phyloP scores from a whole-genome alignment of 345 rosid species.

The Populus tremula region DNA sequence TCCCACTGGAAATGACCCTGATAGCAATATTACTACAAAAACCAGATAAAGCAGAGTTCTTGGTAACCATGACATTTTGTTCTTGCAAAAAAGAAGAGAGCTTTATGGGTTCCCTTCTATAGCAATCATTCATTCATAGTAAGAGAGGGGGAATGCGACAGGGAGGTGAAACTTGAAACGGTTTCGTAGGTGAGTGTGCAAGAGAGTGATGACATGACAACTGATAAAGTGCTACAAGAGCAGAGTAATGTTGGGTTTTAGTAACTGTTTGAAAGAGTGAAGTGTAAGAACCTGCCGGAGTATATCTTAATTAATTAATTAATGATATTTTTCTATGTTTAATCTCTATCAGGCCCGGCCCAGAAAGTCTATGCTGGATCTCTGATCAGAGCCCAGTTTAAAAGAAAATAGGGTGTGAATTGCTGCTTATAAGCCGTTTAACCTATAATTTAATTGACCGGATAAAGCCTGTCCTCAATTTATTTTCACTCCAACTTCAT shows the following conservation, averaged over 20 bases:
- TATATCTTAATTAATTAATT: not conserved
- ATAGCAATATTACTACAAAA: slow-evolving; percentile 9
- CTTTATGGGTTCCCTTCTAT: not conserved
- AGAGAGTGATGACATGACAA: not conserved
- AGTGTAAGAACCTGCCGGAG: not conserved
- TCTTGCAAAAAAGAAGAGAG: not conserved
- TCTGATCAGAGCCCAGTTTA: no score
- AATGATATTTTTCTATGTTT: no score
- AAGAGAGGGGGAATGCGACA: not conserved
- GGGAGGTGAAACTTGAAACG: not conserved
- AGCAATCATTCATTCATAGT: not conserved
- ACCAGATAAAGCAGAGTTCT: slow-evolving; percentile 12
- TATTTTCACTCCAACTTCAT: no score
- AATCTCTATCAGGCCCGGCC: not conserved
- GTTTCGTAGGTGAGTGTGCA: not conserved
- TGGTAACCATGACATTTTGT: slow-evolving; percentile 26
- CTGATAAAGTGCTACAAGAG: not conserved
- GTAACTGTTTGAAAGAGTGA: slow-evolving; percentile 5
- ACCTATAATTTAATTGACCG: no score
- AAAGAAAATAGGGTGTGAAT: no score
- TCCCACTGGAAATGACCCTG: slow-evolving; percentile 21
- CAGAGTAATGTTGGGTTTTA: not conserved
- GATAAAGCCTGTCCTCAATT: no score
- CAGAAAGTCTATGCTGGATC: no score
- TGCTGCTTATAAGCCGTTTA: no score